These are phyloP conservation scores for Fusarium sp. DNA, from an alignment of 2,329 filamentous ascomycete species.

Conservation along the genomic window DNA sequence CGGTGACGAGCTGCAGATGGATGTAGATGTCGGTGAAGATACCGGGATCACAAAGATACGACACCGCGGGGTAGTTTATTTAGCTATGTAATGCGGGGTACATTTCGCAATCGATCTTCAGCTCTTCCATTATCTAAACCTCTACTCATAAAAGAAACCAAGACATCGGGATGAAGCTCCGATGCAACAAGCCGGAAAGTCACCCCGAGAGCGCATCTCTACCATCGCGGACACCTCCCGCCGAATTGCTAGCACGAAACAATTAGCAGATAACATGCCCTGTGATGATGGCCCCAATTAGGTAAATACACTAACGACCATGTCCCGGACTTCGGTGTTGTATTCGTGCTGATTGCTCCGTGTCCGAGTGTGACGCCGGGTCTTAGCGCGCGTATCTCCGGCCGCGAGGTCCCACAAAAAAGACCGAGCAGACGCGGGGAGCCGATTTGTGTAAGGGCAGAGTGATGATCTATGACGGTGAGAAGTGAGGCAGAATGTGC, in stretches of 20 bases:
- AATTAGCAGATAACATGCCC: not conserved
- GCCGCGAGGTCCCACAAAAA: constrained; percentile 31
- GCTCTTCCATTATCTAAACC: not conserved
- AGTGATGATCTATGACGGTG: not conserved
- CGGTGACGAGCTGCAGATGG: not conserved
- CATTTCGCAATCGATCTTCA: constrained; percentile 15
- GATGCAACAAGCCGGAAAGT: constrained; percentile 23
- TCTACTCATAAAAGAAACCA: not conserved
- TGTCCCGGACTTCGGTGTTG: not conserved
- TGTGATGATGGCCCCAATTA: not conserved
- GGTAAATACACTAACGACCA: not conserved
- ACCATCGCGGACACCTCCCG: constrained; percentile 19
- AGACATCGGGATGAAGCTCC: constrained; percentile 22
- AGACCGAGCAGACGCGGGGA: not conserved
- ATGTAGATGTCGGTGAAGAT: not conserved
- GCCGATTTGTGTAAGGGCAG: not conserved
- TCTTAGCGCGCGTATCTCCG: constrained; percentile 19
- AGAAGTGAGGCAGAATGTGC: not conserved
- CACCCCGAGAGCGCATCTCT: constrained; percentile 10
- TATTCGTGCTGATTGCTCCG: constrained; percentile 2
- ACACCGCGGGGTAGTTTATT: constrained; percentile 27
- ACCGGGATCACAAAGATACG: constrained; percentile 2
- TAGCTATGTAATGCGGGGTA: constrained; percentile 15
- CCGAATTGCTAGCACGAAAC: not conserved
- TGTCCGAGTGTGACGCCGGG: not conserved